Base-by-base conservation (phyloP, 2,329 filamentous ascomycete species). In the Colletotrichum gloeosporioides region DNA sequence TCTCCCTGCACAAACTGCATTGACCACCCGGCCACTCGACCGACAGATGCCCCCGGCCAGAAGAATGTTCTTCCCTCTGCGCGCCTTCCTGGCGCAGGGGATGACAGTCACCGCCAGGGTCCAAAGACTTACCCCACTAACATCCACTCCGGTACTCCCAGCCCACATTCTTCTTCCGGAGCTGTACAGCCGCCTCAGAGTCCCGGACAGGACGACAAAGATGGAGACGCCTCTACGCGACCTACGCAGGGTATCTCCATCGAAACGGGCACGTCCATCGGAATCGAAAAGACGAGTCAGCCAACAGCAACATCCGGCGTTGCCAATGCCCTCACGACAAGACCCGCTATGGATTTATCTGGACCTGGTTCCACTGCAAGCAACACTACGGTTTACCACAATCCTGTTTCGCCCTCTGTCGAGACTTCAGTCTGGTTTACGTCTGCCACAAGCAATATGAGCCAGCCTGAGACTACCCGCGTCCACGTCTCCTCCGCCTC, bases 281-380 rank as follows among this genome's bases (percentile, higher is more conserved):
- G 44, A 53, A 53, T 53, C 44, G 44, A 53, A 53, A 22, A 53
- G n/a, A 53, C 44, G 44, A 53, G 44, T 53, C 44, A 53, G 44
- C 44, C n/a, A 53, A 22, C 44, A 53, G 22, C 44, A 12, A 13
- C 44, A 25, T 53, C 44, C 12, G 44, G 44, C n/a, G n/a, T 53
- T 53, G 10, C 12, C 2, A 53, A 22, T 25, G n/a, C 44, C 10
- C n/a, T 53, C 44, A 2, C n/a, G 6, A 13, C 44, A 1, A 53
- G 13, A 3, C 10, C 44, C 6, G 0, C 44, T 22, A 10, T 53
- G n/a, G 4, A 0, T 7, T 10, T 10, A 53, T 22, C 10, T 8
- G n/a, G 1, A 13, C 0, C 44, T 6, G 6, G 1, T 53, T 53
- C 44, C 10, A 0, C n/a, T 22, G 0, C 44, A 0, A 53, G 2